phyloP scores from a whole-genome alignment of 805 yeast species.

The Sugiyamaella mastotermitis region DNA sequence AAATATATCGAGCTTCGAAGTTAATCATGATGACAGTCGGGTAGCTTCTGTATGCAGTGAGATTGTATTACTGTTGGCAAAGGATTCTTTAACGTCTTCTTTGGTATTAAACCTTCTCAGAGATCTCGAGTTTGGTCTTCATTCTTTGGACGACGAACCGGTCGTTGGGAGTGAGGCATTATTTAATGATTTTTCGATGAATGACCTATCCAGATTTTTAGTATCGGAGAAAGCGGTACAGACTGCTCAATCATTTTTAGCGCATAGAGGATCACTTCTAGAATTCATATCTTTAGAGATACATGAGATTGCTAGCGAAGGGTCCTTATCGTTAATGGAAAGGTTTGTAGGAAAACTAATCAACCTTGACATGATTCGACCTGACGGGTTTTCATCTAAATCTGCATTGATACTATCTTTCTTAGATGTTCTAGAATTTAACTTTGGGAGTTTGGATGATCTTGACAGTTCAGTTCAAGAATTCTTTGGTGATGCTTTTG shows the following conservation, averaged over 20 bases:
- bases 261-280: slow-evolving; percentile 53
- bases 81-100: slow-evolving; percentile 48
- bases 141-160: slow-evolving; percentile 46
- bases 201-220: too few species aligned
- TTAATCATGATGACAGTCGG: slow-evolving; percentile 51
- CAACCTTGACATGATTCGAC: slow-evolving; percentile 29
- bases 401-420: slow-evolving; percentile 64
- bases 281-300: slow-evolving; percentile 68
- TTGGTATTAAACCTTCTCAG: slow-evolving; percentile 50
- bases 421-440: slow-evolving; percentile 62
- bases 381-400: not conserved
- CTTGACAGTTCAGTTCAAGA: not conserved
- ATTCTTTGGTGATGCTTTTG: slow-evolving; percentile 4
- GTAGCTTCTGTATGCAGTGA: slow-evolving; percentile 56
- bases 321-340: slow-evolving; percentile 46
- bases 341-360: slow-evolving; percentile 50
- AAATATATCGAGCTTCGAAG: slow-evolving; percentile 31
- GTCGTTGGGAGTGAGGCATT: slow-evolving; percentile 36
- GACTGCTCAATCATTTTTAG: slow-evolving; percentile 49
- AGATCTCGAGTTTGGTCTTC: slow-evolving; percentile 44
- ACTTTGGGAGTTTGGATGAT: not conserved
- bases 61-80: slow-evolving; percentile 55
- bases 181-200: slow-evolving; percentile 52
- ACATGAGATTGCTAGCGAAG: slow-evolving; percentile 45
- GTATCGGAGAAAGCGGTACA: too few species aligned